Evolutionary conservation across 2,329 filamentous ascomycete species (phyloP), one percentile per base, ranked within the genome.

Genomic region (Dactylellina drechsleri): DNA sequence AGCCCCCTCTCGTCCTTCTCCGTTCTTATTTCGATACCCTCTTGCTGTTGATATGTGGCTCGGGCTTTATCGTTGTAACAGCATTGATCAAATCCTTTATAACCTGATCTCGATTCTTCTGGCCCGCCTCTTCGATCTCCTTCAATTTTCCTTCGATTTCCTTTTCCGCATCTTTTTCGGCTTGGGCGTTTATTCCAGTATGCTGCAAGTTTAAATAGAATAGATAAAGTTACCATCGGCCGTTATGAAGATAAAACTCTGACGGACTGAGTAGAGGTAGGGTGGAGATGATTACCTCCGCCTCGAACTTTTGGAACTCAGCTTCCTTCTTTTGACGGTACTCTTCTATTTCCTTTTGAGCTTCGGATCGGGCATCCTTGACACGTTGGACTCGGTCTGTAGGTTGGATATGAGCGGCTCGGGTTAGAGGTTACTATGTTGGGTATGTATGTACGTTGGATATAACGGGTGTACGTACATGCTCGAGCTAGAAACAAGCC

Each of bases 291-390:
- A 36, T 15, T 81, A 90, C 89, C 87, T 92, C 87, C 77, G 92
- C 87, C 85, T 98, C 93, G 80, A 96, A 98, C 82, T 91, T 90
- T 86, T 95, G 94, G 85, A 93, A 98, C 83, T 98, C 94, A 41
- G 91, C 87, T 81, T 99, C 95, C 85, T 97, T 99, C 80, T 90
- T 84, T 80, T 90, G 88, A 82, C 90, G 89, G 86, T 99, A 98
- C 67, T 92, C 91, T 78, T 97, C 92, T 81, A 99, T 97, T 83
- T 99, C 94, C 84, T 96, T 96, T 85, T 97, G 96, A 77, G 95
- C 95, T 84, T 99, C 95, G 81, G 92, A 89, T 81, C 94, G 92
- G 77, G 95, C 95, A 85, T 98, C 95, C 84, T 92, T 96, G 84
- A 99, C 92, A 82, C 93, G 90, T 87, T 97, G 97, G 77, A 95